Percentiles rank a stretch among this genome's conserved stretches.
Conservation (phyloP, 345 rosid species). For the Dimocarpus longan region DNA sequence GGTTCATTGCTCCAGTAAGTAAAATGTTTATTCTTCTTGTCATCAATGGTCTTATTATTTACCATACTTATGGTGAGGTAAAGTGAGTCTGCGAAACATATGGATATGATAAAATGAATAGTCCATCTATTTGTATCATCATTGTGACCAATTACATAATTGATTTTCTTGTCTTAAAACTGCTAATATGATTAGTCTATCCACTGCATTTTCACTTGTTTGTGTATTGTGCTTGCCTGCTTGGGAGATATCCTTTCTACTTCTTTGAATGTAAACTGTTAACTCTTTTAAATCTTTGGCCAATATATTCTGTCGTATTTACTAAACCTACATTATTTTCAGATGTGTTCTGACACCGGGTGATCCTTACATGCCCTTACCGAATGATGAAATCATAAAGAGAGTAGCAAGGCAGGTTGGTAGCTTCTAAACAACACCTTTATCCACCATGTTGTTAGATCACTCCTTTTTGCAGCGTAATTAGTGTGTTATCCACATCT, state of each 20-base stretch:
- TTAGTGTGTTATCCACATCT: not conserved
- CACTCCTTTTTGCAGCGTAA: not conserved
- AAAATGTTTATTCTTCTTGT: not conserved
- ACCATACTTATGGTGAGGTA: not conserved
- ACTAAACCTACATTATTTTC: constrained; percentile 30
- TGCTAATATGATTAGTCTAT: not conserved
- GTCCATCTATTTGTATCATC: not conserved
- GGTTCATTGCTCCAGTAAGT: constrained; percentile 97
- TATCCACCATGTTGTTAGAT: not conserved
- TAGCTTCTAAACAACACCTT: not conserved
- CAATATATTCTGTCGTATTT: not conserved
- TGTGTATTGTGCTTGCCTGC: no score
- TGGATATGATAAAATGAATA: not conserved
- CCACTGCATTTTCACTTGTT: not conserved
- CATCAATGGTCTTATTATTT: not conserved
- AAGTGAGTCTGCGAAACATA: not conserved
- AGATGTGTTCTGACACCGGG: constrained; percentile 97
- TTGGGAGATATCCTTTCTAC: no score
- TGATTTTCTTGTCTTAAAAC: not conserved
- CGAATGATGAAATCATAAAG: constrained; percentile 78
- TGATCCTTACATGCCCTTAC: constrained; percentile 90
- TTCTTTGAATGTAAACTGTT: no score
- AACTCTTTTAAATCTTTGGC: not conserved
- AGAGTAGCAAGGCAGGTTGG: constrained; percentile 87
- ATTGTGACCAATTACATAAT: not conserved